Evolutionary conservation across 2,329 filamentous ascomycete genomes (phyloP).

Genomic region (Trichophyton mentagrophytes): DNA sequence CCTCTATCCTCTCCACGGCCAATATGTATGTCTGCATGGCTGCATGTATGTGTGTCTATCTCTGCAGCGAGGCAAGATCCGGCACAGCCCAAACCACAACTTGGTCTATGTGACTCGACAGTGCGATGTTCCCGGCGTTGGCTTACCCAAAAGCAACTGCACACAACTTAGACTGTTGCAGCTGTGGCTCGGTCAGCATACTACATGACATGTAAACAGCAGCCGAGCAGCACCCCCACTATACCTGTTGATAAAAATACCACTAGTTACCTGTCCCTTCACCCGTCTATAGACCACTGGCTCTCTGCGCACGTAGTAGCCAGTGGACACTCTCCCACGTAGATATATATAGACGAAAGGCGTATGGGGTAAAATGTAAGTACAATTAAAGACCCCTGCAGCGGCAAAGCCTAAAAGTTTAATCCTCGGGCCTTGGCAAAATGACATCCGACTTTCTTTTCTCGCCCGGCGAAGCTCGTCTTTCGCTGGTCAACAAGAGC

Average conservation of each 20-base stretch:
- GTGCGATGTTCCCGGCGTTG: neutral
- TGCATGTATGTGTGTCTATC: neutral
- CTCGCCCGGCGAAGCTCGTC: neutral
- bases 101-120: neutral
- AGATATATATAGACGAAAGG: neutral
- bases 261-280: neutral
- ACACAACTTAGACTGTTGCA: neutral
- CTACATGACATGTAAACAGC: neutral
- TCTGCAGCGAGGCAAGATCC: neutral
- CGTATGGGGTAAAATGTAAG: neutral
- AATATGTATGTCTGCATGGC: neutral
- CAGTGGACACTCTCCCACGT: neutral
- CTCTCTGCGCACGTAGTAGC: neutral
- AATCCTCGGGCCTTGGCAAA: conserved; percentile 2
- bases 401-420: conserved; percentile 6
- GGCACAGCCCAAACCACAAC: neutral
- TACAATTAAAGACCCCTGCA: conserved; percentile 1
- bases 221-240: neutral
- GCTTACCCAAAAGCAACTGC: neutral
- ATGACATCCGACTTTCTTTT: conserved; percentile 5
- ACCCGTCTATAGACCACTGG: neutral
- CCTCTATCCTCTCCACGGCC: neutral
- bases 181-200: neutral
- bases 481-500: neutral
- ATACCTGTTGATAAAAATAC: neutral